Percentiles rank a stretch among this genome's conserved stretches.
These are phyloP conservation scores for Diutina sp. DNA, from an alignment of 1,139 yeast genomes.

Conservation along the genomic window DNA sequence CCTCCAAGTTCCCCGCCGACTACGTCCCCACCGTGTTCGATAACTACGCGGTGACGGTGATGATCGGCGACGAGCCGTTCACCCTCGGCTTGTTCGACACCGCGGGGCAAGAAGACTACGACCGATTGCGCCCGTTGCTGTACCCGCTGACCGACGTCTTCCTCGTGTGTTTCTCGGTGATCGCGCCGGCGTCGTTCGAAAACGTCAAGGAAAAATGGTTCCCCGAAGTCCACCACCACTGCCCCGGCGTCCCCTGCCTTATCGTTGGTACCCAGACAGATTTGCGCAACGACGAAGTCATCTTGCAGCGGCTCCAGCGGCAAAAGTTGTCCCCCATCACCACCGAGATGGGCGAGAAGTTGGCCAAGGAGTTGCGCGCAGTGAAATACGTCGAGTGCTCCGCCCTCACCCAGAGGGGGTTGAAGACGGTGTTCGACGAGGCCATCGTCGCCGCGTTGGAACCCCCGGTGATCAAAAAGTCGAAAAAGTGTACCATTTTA, in stretches of 20 bases:
- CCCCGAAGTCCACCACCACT: conserved; percentile 96
- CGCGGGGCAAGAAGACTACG: conserved; percentile 98
- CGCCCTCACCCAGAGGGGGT: conserved; percentile 93
- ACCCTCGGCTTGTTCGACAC: conserved; percentile 94
- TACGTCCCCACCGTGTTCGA: conserved; percentile 81
- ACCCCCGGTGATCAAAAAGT: conserved; percentile 78
- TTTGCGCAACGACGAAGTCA: conserved; percentile 84
- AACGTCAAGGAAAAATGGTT: conserved; percentile 97
- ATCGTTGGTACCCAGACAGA: conserved; percentile 96
- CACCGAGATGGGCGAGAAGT: conserved; percentile 78
- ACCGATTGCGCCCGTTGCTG: conserved; percentile 88
- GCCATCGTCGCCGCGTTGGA: conserved; percentile 94
- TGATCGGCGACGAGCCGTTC: conserved; percentile 97
- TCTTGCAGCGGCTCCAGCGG: conserved; percentile 78
- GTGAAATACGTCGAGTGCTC: conserved; percentile 96
- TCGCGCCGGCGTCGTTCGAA: conserved; percentile 96
- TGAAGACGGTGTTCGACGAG: conserved; percentile 92
- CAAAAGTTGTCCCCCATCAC: conserved; percentile 83
- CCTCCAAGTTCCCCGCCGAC: conserved; percentile 79
- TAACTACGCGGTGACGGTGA: conserved; percentile 95
- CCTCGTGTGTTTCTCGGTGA: conserved; percentile 86
- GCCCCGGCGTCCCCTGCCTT: conserved; percentile 94
- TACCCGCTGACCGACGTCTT: conserved; percentile 97
- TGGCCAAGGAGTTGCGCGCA: conserved; percentile 88
- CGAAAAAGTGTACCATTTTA: conserved; percentile 73